A percentile compares a stretch with the other conserved stretches of the same genome.
phyloP scores from a whole-genome alignment of 2,329 filamentous ascomycete genomes.

The Ceratocystis cacaofunesta region DNA sequence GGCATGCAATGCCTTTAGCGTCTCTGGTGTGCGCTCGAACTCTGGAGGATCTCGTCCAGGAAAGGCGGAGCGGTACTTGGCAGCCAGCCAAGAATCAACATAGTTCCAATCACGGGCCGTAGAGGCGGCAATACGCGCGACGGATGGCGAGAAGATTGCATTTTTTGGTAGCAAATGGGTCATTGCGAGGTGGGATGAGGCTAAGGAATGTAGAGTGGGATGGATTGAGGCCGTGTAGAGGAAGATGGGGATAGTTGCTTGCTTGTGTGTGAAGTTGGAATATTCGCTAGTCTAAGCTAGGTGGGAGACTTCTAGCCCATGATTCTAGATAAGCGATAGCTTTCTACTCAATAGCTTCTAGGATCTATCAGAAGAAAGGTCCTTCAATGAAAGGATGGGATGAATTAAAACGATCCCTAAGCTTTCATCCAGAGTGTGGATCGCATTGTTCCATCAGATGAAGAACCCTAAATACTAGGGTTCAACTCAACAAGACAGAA shows the following conservation, averaged over 20 bases:
- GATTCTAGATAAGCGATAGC: no score
- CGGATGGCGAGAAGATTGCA: slow-evolving; percentile 52
- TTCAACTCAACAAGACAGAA: background rate
- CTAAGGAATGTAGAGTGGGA: background rate
- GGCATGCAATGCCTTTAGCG: slow-evolving; percentile 57
- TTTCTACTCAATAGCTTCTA: no score
- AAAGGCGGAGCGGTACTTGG: slow-evolving; percentile 42
- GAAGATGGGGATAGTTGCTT: background rate
- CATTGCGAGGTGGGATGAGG: slow-evolving; percentile 21
- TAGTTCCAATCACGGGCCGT: slow-evolving; percentile 85
- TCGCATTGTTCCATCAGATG: no score
- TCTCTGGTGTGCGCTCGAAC: slow-evolving; percentile 81
- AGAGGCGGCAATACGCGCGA: slow-evolving; percentile 60
- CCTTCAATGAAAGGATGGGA: no score
- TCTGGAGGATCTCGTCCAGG: slow-evolving; percentile 46
- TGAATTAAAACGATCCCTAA: no score
- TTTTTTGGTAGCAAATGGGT: slow-evolving; percentile 28
- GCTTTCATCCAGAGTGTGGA: no score
- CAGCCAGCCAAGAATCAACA: slow-evolving; percentile 67
- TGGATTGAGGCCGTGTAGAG: background rate
- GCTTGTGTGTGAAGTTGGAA: background rate
- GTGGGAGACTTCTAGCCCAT: no score
- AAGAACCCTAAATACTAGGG: background rate
- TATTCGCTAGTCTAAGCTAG: no score
- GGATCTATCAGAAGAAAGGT: no score